Base-by-base conservation (phyloP, 1,284 basidiomycete species). In the Pseudozyma hubeiensis region DNA sequence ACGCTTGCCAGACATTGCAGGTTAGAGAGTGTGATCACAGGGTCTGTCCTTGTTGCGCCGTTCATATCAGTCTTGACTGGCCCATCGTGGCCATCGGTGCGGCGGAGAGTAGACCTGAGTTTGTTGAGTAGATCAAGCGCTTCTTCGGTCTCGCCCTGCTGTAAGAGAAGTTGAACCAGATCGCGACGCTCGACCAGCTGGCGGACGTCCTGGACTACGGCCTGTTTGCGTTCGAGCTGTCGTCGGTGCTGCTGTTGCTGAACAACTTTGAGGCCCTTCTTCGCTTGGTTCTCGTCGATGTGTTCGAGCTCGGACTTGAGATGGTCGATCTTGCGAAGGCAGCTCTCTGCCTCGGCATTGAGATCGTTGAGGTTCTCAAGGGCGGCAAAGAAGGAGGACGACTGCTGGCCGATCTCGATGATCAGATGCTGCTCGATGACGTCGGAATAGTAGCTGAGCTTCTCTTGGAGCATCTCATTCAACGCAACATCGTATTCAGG, bases 331-430 rank as follows among this genome's bases (percentile, higher is more conserved):
- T 92, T 90, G 29, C 87, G 85, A 5, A 98, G 87, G 79, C 94
- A 96, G 33, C 90, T 89, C 37, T 91, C 88, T 0, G 93, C 94
- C 83, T 97, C 93, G 6, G 91, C 90, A 79, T 94, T 92, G 6
- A 99, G 89, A 71, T 94, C 91, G 81, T 97, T 93, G 11, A 99
- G 87, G 83, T 98, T 98, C 9, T 93, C 90, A 24, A 99, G 89
- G 1, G 96, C 97, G 1, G 94, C 92, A 82, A 99, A 99, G 88
- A 99, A 99, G 3, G 93, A 94, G 0, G 92, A 90, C 0, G 93
- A 93, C 5, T 95, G 91, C 10, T 91, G 86, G 7, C 92, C 92
- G 58, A 99, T 97, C 85, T 98, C 96, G 75, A 91, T 90, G 14
- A 97, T 90, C 56, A 99, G 91, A 83, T 99, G 95, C 72, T 94